These are phyloP conservation scores for Boletus patriciae DNA, from an alignment of 768 basidiomycete genomes.

Conservation along the genomic window DNA sequence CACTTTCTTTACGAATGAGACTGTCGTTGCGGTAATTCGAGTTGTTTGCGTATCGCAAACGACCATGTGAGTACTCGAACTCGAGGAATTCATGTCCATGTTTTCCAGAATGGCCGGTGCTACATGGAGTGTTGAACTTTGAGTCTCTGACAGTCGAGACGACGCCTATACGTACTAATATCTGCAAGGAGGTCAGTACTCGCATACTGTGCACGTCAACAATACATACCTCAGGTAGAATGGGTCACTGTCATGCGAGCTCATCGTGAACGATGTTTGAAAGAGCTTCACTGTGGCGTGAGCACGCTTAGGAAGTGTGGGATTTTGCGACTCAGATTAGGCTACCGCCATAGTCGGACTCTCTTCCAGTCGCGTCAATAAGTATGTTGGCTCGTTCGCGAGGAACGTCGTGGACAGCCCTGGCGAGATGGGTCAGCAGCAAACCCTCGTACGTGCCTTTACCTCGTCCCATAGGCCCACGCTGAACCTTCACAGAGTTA, in stretches of 20 bases:
- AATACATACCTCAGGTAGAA: conserved; percentile 71
- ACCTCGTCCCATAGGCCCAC: neutral
- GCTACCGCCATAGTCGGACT: no score
- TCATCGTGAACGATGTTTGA: conserved; percentile 29
- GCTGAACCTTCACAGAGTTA: conserved; percentile 3
- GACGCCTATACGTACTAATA: conserved; percentile 46
- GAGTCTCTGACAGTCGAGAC: neutral
- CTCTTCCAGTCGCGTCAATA: no score
- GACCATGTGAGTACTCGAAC: conserved; percentile 96
- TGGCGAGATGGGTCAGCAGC: conserved; percentile 22
- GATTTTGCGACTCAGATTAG: no score
- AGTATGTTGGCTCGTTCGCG: conserved; percentile 28
- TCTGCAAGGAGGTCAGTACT: conserved; percentile 34
- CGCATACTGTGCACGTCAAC: neutral
- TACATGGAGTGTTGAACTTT: conserved; percentile 3
- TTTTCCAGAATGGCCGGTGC: conserved; percentile 95
- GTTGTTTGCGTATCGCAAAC: conserved; percentile 97
- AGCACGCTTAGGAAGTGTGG: no score
- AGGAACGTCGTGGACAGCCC: conserved; percentile 15
- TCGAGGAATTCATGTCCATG: conserved; percentile 98
- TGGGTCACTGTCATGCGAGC: conserved; percentile 60
- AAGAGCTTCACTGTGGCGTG: no score
- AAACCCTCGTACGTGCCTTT: conserved; percentile 15
- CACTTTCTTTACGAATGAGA: conserved; percentile 98
- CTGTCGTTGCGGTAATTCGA: conserved; percentile 99